Conservation (phyloP, 148 eudicot species). For the Rhododendron ferrugineum region DNA sequence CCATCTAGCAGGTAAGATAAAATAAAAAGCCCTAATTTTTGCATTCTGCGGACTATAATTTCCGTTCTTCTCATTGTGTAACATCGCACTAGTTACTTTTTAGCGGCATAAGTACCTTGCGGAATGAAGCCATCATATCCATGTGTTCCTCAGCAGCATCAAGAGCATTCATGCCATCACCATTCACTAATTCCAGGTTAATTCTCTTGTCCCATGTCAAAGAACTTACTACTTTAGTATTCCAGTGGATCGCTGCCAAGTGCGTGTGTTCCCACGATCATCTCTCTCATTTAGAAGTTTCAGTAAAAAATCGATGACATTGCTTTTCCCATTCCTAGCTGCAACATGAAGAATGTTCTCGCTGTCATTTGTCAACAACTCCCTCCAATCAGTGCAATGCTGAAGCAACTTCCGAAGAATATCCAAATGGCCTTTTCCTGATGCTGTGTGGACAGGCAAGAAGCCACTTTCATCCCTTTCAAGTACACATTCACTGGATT, state of each 20-base stretch:
- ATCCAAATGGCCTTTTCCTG: not conserved
- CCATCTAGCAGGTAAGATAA: not conserved
- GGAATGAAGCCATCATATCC: conserved; percentile 9
- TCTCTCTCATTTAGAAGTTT: not conserved
- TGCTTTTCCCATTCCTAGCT: not conserved
- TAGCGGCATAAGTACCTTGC: not conserved
- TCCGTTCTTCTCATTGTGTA: not conserved
- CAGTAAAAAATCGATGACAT: not conserved
- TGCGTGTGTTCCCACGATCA: conserved; percentile 21
- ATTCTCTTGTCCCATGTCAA: conserved; percentile 28
- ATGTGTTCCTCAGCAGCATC: conserved; percentile 21
- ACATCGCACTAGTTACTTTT: not conserved
- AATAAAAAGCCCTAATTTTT: not conserved
- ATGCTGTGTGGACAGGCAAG: not conserved
- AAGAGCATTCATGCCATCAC: conserved; percentile 11
- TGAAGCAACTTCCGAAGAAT: not conserved
- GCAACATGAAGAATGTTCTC: not conserved
- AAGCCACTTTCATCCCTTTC: not conserved
- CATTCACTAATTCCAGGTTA: conserved; percentile 7
- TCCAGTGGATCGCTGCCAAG: conserved; percentile 17
- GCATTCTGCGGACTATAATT: no score
- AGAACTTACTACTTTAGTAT: conserved; percentile 12
- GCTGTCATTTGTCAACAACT: not conserved
- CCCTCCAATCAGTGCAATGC: not conserved
- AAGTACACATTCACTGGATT: not conserved